Evolutionary conservation across 306 rosid species (phyloP).

Genomic region (Corylus americana): DNA sequence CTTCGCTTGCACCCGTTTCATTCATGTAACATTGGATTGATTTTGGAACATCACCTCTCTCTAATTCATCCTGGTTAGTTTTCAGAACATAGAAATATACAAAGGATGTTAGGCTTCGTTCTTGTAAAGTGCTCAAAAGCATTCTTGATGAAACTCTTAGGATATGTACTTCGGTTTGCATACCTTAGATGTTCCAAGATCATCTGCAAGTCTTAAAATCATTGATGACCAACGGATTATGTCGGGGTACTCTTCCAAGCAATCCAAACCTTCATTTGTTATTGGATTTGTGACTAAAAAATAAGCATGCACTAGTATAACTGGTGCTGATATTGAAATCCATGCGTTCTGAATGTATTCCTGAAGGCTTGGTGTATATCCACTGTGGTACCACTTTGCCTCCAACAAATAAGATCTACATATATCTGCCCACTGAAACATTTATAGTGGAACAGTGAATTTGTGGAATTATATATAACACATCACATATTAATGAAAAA

Average conservation of each 20-base stretch:
- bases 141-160: neutral
- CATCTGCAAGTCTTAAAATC: conserved; percentile 25
- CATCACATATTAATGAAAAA: too few relatives aligned
- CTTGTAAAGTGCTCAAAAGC: neutral
- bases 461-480: too few relatives aligned
- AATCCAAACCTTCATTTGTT: neutral
- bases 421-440: too few relatives aligned
- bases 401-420: too few relatives aligned
- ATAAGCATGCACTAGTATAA: neutral
- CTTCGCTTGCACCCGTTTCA: conserved; percentile 26
- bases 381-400: too few relatives aligned
- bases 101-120: neutral
- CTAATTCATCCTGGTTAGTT: conserved; percentile 10
- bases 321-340: too few relatives aligned
- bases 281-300: neutral
- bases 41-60: conserved; percentile 30
- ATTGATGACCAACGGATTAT: neutral
- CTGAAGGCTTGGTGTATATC: too few relatives aligned
- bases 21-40: conserved; percentile 45
- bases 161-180: neutral
- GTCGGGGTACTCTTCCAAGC: neutral
- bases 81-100: too few relatives aligned
- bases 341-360: too few relatives aligned
- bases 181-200: neutral
- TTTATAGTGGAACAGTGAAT: too few relatives aligned